These are phyloP conservation scores for Spirogloea muscicola DNA, from an alignment of 139 green algal genomes.

Conservation along the genomic window DNA sequence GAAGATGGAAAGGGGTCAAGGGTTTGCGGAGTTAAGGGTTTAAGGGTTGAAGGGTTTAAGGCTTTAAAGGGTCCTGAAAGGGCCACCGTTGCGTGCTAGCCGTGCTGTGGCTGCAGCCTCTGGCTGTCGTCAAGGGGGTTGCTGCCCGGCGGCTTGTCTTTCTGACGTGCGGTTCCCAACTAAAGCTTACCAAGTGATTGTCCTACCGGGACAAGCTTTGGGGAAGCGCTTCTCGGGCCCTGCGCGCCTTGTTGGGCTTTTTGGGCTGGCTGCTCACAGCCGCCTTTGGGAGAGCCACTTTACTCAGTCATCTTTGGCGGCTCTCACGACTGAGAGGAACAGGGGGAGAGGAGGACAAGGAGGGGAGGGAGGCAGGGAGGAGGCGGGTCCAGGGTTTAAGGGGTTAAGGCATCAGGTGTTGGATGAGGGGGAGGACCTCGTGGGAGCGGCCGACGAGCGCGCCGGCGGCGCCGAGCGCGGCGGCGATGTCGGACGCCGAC, in stretches of 20 bases:
- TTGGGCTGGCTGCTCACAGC: background rate
- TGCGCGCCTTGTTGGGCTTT: background rate
- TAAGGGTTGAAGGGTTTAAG: background rate
- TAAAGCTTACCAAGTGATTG: no score
- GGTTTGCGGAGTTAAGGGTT: background rate
- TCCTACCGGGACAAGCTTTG: no score
- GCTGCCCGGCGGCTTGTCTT: no score
- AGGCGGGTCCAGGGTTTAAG: no score
- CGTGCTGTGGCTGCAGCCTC: no score
- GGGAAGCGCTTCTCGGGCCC: no score
- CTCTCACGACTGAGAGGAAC: background rate
- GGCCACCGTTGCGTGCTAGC: background rate
- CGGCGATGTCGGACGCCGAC: conserved; percentile 55
- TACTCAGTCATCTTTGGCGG: background rate
- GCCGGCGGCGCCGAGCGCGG: conserved; percentile 14
- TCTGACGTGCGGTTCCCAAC: no score
- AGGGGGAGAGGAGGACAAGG: background rate
- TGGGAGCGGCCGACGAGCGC: conserved; percentile 40
- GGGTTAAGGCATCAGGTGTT: no score
- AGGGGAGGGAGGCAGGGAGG: background rate
- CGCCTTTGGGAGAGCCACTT: background rate
- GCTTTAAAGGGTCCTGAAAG: conserved; percentile 10
- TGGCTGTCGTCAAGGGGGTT: no score
- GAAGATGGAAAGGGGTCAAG: background rate
- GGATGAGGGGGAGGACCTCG: conserved; percentile 19